Percentiles rank a stretch among this genome's conserved stretches.
Conservation (phyloP, 345 rosid species). For the Lepidium africanum region DNA sequence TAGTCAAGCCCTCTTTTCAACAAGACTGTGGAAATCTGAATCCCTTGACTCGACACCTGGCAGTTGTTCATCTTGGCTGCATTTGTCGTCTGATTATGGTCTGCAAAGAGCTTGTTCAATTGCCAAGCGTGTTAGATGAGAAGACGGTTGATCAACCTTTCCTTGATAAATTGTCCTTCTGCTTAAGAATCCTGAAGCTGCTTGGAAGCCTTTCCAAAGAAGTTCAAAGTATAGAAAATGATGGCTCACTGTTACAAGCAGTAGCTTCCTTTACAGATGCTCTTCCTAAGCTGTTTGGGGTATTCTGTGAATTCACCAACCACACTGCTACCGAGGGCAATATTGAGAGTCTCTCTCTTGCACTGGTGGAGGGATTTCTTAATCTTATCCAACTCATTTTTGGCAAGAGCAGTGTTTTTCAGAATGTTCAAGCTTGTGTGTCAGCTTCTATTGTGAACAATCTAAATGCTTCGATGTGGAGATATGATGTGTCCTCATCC, state of each 20-base stretch:
- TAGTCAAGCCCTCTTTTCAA: slow-evolving; percentile 29
- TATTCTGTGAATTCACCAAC: slow-evolving; percentile 53
- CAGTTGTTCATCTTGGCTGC: slow-evolving; percentile 59
- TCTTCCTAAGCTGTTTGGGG: slow-evolving; percentile 50
- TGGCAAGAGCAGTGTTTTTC: slow-evolving; percentile 47
- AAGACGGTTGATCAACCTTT: slow-evolving; percentile 43
- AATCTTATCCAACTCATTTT: slow-evolving; percentile 64
- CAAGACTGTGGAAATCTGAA: slow-evolving; percentile 48
- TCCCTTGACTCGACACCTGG: slow-evolving; percentile 75
- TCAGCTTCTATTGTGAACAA: slow-evolving; percentile 59
- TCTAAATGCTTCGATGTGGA: slow-evolving; percentile 72
- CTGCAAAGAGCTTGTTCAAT: slow-evolving; percentile 51
- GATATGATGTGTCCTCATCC: slow-evolving; percentile 44
- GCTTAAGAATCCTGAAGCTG: slow-evolving; percentile 73
- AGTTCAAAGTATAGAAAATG: slow-evolving; percentile 53
- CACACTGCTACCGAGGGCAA: slow-evolving; percentile 57
- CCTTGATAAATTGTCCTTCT: slow-evolving; percentile 47
- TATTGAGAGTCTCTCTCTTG: slow-evolving; percentile 60
- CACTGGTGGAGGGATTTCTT: slow-evolving; percentile 75
- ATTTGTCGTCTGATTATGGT: slow-evolving; percentile 50
- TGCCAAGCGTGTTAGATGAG: slow-evolving; percentile 53
- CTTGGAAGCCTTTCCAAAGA: slow-evolving; percentile 59
- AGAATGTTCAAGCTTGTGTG: slow-evolving; percentile 64
- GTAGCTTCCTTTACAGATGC: slow-evolving; percentile 60
- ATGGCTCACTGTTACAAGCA: slow-evolving; percentile 52